These are phyloP conservation scores for Pythium aquatile DNA, from an alignment of 352 stramenopile genomes.

Conservation along the genomic window DNA sequence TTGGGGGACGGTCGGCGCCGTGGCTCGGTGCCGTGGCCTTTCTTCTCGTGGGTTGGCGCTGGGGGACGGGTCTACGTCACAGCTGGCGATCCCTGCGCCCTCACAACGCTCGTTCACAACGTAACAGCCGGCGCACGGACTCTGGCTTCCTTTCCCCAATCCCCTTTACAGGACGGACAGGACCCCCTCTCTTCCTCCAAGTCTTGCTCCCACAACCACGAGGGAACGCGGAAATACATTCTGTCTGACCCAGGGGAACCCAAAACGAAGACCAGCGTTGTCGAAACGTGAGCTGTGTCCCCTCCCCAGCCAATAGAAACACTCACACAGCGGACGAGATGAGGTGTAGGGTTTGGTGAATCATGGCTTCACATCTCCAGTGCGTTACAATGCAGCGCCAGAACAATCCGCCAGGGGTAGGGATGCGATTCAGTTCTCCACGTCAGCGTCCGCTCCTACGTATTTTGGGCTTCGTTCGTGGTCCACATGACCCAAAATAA, in stretches of 20 bases:
- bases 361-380: conserved; percentile 6
- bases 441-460: background rate
- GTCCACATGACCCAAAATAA: conserved; percentile 2
- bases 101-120: background rate
- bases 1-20: background rate
- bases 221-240: background rate
- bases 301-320: conserved; percentile 21
- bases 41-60: background rate
- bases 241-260: background rate
- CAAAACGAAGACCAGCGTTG: conserved; percentile 6
- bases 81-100: conserved; percentile 16
- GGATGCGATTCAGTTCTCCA: background rate
- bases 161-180: background rate
- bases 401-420: conserved; percentile 4
- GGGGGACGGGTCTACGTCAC: conserved; percentile 11
- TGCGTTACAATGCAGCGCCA: conserved; percentile 6
- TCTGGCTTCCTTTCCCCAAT: conserved; percentile 17
- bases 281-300: conserved; percentile 16
- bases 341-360: conserved; percentile 6
- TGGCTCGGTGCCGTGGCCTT: background rate
- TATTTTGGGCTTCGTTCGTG: background rate
- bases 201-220: conserved; percentile 5
- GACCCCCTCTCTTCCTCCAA: conserved; percentile 1
- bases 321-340: background rate
- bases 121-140: conserved; percentile 10